phyloP scores from a whole-genome alignment of 106 monocot genomes.

The Agapanthus africanus region DNA sequence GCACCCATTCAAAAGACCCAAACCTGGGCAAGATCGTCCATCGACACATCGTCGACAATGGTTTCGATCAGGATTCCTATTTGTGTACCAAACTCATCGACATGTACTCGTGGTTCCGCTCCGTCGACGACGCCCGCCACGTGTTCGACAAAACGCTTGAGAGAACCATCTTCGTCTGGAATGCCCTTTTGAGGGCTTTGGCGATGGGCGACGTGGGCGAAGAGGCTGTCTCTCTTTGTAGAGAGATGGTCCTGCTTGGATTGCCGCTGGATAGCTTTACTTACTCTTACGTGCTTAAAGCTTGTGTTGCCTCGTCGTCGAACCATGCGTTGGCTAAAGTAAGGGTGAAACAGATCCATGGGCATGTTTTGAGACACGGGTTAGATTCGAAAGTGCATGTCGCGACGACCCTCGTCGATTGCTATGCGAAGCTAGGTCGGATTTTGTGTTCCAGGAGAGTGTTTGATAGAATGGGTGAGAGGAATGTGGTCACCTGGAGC shows the following conservation, averaged over 20 bases:
- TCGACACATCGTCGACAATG: conserved; percentile 33
- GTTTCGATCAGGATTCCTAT: conserved; percentile 59
- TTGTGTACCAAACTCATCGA: conserved; percentile 67
- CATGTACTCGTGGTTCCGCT: conserved; percentile 47
- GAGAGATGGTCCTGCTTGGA: conserved; percentile 37
- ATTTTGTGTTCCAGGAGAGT: conserved; percentile 27
- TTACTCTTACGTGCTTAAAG: conserved; percentile 64
- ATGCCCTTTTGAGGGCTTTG: conserved; percentile 58
- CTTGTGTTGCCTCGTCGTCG: conserved; percentile 44
- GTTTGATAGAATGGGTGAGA: conserved; percentile 50
- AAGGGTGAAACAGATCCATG: conserved; percentile 52
- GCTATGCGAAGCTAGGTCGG: conserved; percentile 61
- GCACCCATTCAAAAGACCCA: conserved; percentile 20
- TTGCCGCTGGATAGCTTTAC: conserved; percentile 54
- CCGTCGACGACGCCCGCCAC: conserved; percentile 37
- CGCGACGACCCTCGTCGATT: conserved; percentile 69
- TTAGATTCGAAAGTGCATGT: conserved; percentile 42
- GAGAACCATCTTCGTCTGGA: conserved; percentile 66
- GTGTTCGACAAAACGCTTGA: conserved; percentile 60
- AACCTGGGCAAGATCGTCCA: conserved; percentile 15
- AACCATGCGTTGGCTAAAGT: conserved; percentile 1
- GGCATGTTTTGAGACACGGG: conserved; percentile 31
- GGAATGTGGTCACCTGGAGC: conserved; percentile 82
- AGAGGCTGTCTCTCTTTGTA: conserved; percentile 37
- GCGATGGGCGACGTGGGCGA: conserved; percentile 37